Evolutionary conservation across 192 early-diverging fungal species (phyloP).

Genomic region (Lunasporangiospora selenospora): DNA sequence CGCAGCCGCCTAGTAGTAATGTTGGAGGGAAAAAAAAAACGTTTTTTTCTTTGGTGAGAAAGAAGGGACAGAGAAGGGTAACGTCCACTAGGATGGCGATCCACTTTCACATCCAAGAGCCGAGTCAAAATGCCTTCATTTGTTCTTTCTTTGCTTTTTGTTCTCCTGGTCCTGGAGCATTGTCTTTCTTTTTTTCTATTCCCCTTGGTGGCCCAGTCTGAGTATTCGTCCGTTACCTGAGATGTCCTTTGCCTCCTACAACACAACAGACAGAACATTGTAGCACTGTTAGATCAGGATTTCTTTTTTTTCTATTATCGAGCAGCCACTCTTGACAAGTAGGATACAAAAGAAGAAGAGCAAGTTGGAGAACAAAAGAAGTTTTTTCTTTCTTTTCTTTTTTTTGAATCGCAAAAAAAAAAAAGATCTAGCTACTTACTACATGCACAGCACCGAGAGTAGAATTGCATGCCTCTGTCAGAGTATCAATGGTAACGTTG

Average conservation of each 20-base stretch:
- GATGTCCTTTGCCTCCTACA: slow-evolving; percentile 45
- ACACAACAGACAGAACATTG: not conserved
- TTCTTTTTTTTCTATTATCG: no score
- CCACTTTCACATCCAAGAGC: no score
- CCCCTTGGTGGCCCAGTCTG: not conserved
- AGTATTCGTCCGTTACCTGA: slow-evolving; percentile 13
- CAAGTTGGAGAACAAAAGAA: not conserved
- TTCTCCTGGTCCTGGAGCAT: not conserved
- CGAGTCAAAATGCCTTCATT: no score
- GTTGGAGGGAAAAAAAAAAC: not conserved
- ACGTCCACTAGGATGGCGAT: not conserved
- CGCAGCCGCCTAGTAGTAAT: slow-evolving; percentile 79
- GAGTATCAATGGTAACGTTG: slow-evolving; percentile 44
- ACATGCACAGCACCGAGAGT: slow-evolving; percentile 35
- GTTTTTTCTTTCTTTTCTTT: not conserved
- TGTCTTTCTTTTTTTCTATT: not conserved
- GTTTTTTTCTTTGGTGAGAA: no score
- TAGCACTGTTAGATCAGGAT: no score
- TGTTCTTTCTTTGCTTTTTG: not conserved
- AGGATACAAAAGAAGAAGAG: not conserved
- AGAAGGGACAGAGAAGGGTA: not conserved
- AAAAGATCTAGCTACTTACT: slow-evolving; percentile 8
- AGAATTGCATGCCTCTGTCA: slow-evolving; percentile 36
- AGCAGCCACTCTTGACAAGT: no score
- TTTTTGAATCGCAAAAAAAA: not conserved